Base-by-base conservation (phyloP, 768 basidiomycete genomes). In the Boletus rubescentipes region DNA sequence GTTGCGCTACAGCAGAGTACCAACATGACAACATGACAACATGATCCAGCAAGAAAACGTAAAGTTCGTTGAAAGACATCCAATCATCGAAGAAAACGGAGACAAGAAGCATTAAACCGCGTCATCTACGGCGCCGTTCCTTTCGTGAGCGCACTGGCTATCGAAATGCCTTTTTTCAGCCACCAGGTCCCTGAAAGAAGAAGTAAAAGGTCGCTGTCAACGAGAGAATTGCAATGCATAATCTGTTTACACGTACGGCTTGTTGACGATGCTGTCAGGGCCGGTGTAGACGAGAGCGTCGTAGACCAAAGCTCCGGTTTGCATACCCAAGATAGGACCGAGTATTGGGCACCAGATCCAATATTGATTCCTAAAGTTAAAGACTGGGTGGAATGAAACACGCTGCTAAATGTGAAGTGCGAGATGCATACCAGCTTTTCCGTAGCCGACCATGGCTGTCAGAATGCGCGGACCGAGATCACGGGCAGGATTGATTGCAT, bases 401-500 rank as follows among this genome's bases (percentile, higher is more conserved):
- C 7, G 4, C 9, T 29, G 16, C 36, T n/a, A 6, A 14, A 30
- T 32, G 20, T 18, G 21, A 34, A 12, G 39, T 10, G 43, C 10
- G 23, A 46, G 73, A 80, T 16, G 77, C 82, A 37, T 76, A 73
- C 62, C 67, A 35, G 54, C 67, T 41, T 10, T 69, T 20, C 86
- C 86, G 59, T 87, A 89, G n/a, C 87, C 87, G 8, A 78, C 85
- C 82, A 88, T 86, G 6, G 86, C 78, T 1, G 85, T 87, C 63
- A 87, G 66, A 32, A 89, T 60, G 9, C 87, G 77, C 2, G 87
- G 87, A 6, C 87, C 87, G 29, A 89, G 71, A 69, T 89, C 87
- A 61, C 87, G 83, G 31, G 87, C 85, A 37, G 87, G 87, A 59
- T 88, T 88, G 47, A 87, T 70, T 5, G 86, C 82, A 57, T 76